phyloP scores from a whole-genome alignment of 768 basidiomycete species.

The Suillus sp. region DNA sequence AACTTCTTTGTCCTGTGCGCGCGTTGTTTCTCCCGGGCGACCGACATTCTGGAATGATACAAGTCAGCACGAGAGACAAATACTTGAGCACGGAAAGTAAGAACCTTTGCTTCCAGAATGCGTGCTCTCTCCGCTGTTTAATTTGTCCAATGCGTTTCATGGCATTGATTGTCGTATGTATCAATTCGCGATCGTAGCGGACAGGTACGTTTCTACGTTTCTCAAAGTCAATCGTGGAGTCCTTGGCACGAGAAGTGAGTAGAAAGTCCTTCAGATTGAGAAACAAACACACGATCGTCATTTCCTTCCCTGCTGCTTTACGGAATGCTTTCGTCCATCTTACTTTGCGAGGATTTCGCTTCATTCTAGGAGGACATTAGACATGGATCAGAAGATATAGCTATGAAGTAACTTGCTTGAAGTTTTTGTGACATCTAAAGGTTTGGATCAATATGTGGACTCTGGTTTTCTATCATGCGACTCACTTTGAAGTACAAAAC shows the following conservation, averaged over 20 bases:
- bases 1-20: slow-evolving; percentile 69
- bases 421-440: slow-evolving; percentile 94
- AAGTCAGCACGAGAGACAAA: not conserved
- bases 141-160: slow-evolving; percentile 97
- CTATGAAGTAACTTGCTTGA: slow-evolving; percentile 66
- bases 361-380: slow-evolving; percentile 68
- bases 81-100: slow-evolving; percentile 16
- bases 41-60: slow-evolving; percentile 69
- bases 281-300: slow-evolving; percentile 82
- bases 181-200: slow-evolving; percentile 92
- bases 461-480: slow-evolving; percentile 9
- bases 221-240: slow-evolving; percentile 98
- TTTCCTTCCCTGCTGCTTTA: slow-evolving; percentile 98
- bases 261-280: slow-evolving; percentile 6
- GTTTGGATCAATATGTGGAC: slow-evolving; percentile 14
- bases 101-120: slow-evolving; percentile 94
- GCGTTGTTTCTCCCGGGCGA: slow-evolving; percentile 75
- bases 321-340: slow-evolving; percentile 99
- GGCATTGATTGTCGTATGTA: slow-evolving; percentile 91
- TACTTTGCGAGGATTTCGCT: slow-evolving; percentile 98
- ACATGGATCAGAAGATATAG: not conserved
- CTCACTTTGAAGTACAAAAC: slow-evolving; percentile 96
- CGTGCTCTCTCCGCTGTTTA: slow-evolving; percentile 84
- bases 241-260: slow-evolving; percentile 50
- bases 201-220: slow-evolving; percentile 97